phyloP scores from a whole-genome alignment of 1,284 basidiomycete genomes.

The Pulveroboletus sp. region DNA sequence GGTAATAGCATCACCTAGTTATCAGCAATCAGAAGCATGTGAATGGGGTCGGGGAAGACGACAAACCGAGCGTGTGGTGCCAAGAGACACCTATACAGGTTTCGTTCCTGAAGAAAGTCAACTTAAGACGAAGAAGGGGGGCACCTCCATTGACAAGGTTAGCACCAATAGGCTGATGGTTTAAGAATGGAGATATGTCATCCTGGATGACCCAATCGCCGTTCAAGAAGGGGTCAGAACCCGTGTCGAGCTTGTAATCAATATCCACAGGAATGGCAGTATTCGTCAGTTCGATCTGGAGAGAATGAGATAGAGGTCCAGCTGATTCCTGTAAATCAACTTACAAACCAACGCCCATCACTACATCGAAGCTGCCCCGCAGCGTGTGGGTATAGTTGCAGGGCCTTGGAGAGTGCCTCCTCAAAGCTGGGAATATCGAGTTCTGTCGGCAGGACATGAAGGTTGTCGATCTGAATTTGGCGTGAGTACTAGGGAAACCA shows the following conservation, averaged over 20 bases:
- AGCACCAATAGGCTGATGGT: conserved; percentile 9
- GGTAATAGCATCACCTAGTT: conserved; percentile 33
- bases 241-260: conserved; percentile 5
- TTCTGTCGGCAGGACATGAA: conserved; percentile 31
- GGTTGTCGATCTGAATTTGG: conserved; percentile 26
- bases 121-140: conserved; percentile 33
- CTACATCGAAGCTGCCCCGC: conserved; percentile 26
- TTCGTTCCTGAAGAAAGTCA: conserved; percentile 26
- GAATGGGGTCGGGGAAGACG: background rate
- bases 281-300: conserved; percentile 30
- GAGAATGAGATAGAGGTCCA: conserved; percentile 5
- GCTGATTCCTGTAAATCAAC: background rate
- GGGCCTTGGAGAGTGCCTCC: conserved; percentile 25
- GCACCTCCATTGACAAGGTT: conserved; percentile 15
- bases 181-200: conserved; percentile 26
- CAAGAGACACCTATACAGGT: conserved; percentile 38
- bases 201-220: conserved; percentile 32
- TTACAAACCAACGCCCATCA: conserved; percentile 32
- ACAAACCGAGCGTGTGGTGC: conserved; percentile 34
- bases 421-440: conserved; percentile 27
- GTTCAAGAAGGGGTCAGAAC: conserved; percentile 16
- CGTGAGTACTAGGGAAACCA: background rate
- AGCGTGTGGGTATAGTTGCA: conserved; percentile 32
- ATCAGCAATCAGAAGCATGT: background rate
- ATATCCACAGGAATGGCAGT: conserved; percentile 21